Conservation (phyloP, 345 rosid genomes). For the Isatis tinctoria region DNA sequence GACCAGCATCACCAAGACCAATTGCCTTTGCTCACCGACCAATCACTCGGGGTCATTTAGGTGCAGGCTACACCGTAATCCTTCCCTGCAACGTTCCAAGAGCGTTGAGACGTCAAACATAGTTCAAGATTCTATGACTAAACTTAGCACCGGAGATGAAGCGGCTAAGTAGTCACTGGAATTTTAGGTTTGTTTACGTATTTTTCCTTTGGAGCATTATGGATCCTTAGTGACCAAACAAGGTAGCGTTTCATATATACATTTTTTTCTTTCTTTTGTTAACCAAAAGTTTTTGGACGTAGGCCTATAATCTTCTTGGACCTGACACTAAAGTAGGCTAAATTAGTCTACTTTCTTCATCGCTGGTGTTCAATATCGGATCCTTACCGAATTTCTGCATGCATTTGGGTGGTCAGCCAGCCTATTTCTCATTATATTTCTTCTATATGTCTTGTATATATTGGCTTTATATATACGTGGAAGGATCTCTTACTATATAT, state of each 20-base stretch:
- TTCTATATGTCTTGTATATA: background rate
- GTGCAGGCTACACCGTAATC: slow-evolving; percentile 25
- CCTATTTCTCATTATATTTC: background rate
- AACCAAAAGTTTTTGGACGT: background rate
- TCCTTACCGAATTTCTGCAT: background rate
- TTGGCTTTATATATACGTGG: background rate
- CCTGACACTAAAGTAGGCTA: background rate
- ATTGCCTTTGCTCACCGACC: slow-evolving; percentile 25
- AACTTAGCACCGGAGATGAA: slow-evolving; percentile 6
- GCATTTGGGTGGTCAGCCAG: background rate
- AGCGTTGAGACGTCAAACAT: slow-evolving; percentile 18
- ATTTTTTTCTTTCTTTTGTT: background rate
- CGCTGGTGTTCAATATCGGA: background rate
- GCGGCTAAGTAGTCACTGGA: slow-evolving; percentile 1
- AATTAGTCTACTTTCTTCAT: background rate
- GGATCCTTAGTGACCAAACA: background rate
- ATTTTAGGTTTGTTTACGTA: background rate
- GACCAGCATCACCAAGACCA: slow-evolving; percentile 21
- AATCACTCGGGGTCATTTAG: slow-evolving; percentile 24
- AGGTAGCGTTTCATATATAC: background rate
- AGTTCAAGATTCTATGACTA: slow-evolving; percentile 2
- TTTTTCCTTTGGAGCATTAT: background rate
- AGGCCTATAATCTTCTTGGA: background rate
- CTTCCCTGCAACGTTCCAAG: slow-evolving; percentile 24
- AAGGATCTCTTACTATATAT: background rate